Percentiles rank a stretch among this genome's conserved stretches.
Evolutionary conservation across 768 basidiomycete species (phyloP).

Genomic region (Serendipita sp.): DNA sequence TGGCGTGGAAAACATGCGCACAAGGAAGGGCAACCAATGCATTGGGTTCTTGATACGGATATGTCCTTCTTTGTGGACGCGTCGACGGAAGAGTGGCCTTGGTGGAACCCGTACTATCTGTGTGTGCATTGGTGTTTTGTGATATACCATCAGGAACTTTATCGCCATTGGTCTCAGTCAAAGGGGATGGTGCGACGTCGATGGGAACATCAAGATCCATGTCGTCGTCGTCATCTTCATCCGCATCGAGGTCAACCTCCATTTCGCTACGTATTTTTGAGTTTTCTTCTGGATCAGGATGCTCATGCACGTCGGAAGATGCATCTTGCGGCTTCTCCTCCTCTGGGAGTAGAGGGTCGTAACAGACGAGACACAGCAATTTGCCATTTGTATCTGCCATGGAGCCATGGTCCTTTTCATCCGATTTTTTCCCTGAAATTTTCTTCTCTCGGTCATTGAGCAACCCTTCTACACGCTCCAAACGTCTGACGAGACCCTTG

Average conservation of each 20-base stretch:
- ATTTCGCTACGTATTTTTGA: not conserved
- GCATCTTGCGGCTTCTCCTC: not conserved
- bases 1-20: constrained; percentile 65
- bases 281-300: not conserved
- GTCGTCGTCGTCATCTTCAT: not conserved
- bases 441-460: not conserved
- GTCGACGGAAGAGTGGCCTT: not conserved
- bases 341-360: not conserved
- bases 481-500: constrained; percentile 42
- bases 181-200: not conserved
- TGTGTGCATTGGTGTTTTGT: too few species aligned
- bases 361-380: not conserved
- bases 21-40: constrained; percentile 52
- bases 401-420: not conserved
- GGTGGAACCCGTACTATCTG: not conserved
- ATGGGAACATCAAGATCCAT: not conserved
- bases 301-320: not conserved
- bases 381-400: not conserved
- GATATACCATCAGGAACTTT: too few species aligned
- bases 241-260: not conserved
- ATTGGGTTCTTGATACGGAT: not conserved
- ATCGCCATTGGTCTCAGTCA: not conserved
- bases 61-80: not conserved
- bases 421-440: not conserved
- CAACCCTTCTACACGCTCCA: constrained; percentile 29